Evolutionary conservation across 2,329 filamentous ascomycete genomes (phyloP), one percentile per base, ranked within the genome.

Genomic region (Bretziella fagacearum): DNA sequence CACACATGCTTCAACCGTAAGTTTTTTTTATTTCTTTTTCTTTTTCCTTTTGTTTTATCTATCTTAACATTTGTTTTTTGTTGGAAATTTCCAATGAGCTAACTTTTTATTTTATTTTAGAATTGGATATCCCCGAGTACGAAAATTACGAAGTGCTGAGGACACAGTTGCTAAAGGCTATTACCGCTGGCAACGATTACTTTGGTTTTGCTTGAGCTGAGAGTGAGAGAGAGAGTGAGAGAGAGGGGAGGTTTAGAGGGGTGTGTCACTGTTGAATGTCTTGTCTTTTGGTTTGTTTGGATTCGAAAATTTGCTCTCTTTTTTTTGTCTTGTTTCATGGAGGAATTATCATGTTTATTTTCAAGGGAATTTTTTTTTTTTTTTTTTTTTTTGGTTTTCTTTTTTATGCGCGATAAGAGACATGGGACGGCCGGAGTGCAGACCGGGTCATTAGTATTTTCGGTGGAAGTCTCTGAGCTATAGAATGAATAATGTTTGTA

Each of bases 1-100:
- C 93, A 98, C 63, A 98, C 91, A 53, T 98, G 91, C 70, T 98
- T 98, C 68, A 98, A 98, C 63, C 91, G 86, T 94, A 76, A 81
- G 84, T 81, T 52, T 23, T 8, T 6, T 13, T n/a, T 22, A 13
- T 36, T 17, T n/a, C n/a, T n/a, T n/a, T n/a, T n/a, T n/a, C n/a
- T n/a, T n/a, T n/a, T 43, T 8, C 20, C 26, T 18, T 2, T 25
- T 44, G 3, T 29, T 17, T 18, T 18, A 4, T 29, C 13, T 29
- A 1, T 8, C 4, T 63, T 70, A 57, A 71, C 56, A 54, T 42
- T n/a, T n/a, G n/a, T n/a, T n/a, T n/a, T n/a, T n/a, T n/a, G n/a
- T n/a, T n/a, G n/a, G n/a, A n/a, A n/a, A n/a, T n/a, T n/a, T n/a
- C n/a, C n/a, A n/a, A 51, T n/a, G 13, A 8, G 30, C 39, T 43